A percentile compares a stretch with the other conserved stretches of the same genome.
phyloP scores from a whole-genome alignment of 2,329 filamentous ascomycete species.

The Talaromyces amestolkiae region DNA sequence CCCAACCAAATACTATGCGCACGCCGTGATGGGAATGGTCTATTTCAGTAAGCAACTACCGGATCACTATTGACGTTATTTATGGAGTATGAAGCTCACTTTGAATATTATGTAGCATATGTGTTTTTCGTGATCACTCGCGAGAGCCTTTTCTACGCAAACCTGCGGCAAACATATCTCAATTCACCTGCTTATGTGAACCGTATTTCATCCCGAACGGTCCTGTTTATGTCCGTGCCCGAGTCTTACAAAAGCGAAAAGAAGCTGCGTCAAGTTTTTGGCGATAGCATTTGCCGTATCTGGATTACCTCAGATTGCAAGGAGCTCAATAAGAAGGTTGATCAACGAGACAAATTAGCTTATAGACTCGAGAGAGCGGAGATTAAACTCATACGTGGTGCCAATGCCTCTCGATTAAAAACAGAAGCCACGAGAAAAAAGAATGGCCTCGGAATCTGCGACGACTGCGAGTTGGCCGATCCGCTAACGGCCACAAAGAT shows the following conservation, averaged over 20 bases:
- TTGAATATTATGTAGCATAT: constrained; percentile 53
- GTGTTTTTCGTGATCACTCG: constrained; percentile 82
- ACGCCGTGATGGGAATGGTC: constrained; percentile 71
- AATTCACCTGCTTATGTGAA: constrained; percentile 79
- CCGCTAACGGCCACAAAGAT: constrained; percentile 31
- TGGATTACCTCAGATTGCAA: constrained; percentile 80
- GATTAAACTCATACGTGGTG: constrained; percentile 74
- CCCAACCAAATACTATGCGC: constrained; percentile 71
- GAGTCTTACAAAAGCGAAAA: constrained; percentile 71
- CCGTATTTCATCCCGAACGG: constrained; percentile 82
- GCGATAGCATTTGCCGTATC: constrained; percentile 71
- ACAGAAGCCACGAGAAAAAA: constrained; percentile 30
- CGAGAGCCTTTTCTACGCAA: constrained; percentile 87
- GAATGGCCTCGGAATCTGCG: constrained; percentile 22
- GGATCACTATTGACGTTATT: background rate
- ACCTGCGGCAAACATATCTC: constrained; percentile 85
- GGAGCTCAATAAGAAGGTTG: constrained; percentile 73
- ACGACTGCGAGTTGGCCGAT: constrained; percentile 32
- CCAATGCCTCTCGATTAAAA: constrained; percentile 68
- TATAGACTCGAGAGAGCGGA: constrained; percentile 82
- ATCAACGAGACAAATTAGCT: constrained; percentile 74
- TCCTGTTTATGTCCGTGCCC: constrained; percentile 84
- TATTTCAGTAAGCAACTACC: constrained; percentile 61
- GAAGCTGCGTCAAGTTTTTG: constrained; percentile 74
- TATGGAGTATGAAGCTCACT: background rate